Evolutionary conservation across 352 stramenopile genomes (phyloP).

Genomic region (Lagenidium giganteum): DNA sequence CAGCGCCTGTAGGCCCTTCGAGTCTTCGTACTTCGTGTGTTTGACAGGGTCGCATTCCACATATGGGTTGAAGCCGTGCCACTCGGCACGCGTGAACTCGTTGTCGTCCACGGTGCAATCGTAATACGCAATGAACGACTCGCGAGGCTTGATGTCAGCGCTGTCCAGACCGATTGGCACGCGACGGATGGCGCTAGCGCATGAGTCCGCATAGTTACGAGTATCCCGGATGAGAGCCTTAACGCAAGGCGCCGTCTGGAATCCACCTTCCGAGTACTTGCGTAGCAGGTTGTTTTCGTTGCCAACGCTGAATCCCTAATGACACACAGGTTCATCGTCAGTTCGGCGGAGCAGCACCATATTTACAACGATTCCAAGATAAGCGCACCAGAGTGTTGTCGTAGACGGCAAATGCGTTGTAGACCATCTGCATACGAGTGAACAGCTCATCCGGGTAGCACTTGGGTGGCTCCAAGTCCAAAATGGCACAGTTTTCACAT

Average conservation of each 20-base stretch:
- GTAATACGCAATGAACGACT: constrained; percentile 54
- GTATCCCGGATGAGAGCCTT: constrained; percentile 62
- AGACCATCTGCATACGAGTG: constrained; percentile 52
- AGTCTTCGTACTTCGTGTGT: constrained; percentile 42
- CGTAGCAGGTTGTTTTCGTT: constrained; percentile 57
- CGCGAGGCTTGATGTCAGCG: constrained; percentile 47
- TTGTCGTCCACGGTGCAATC: constrained; percentile 49
- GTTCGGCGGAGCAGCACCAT: too few species aligned
- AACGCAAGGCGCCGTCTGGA: constrained; percentile 45
- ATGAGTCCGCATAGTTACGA: constrained; percentile 40
- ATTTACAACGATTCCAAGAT: too few species aligned
- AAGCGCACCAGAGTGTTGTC: constrained; percentile 49
- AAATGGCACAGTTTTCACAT: constrained; percentile 49
- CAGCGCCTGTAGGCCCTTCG: constrained; percentile 37
- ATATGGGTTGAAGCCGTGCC: constrained; percentile 44
- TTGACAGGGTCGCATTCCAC: constrained; percentile 44
- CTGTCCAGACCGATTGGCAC: constrained; percentile 65
- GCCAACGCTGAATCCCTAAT: constrained; percentile 39
- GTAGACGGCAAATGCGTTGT: constrained; percentile 70
- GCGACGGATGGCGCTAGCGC: constrained; percentile 27
- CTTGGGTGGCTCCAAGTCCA: constrained; percentile 28
- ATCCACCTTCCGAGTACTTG: constrained; percentile 17
- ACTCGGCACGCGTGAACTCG: constrained; percentile 47
- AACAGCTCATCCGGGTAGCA: constrained; percentile 53
- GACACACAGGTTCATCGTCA: neutral